Evolutionary conservation across 257 asterid species (phyloP), one percentile per base, ranked within the genome.

Genomic region (Penstemon davidsonii): DNA sequence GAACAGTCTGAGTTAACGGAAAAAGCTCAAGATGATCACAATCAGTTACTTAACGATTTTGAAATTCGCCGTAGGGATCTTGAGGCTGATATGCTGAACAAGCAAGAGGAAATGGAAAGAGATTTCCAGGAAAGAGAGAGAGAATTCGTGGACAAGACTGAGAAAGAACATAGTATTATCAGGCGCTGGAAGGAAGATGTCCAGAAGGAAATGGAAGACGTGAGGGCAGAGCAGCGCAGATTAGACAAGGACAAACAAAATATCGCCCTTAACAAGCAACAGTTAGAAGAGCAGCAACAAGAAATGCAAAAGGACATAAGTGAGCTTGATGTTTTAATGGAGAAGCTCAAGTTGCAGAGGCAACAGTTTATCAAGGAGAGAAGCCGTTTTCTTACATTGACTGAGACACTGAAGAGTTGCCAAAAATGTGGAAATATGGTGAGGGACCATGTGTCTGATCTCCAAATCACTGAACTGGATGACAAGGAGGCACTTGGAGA

Each of bases 241-340:
- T 77, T 87, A 63, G 90, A 82, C 85, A 84, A 81, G 68, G 96
- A 89, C 61, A 85, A 79, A 60, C 80, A 76, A 72, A 87, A 69
- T 66, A 75, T 77, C 74, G 58, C 77, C 18, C 67, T 73, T 71
- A 83, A 79, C 75, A 84, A 78, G 81, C 74, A 70, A 45, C 88
- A 79, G 68, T 81, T 88, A 71, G 91, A 86, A 74, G 85, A 81
- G 74, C 90, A 84, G 75, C 96, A 76, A 80, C 69, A 71, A 36
- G 96, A 83, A 70, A 84, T 92, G 94, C 92, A 78, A 61, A 83
- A 85, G 67, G 98, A 89, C 80, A 84, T 89, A 47, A 74, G 78
- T 54, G 98, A 87, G 69, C 92, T 92, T 56, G 86, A 79, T 62
- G 73, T 68, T 52, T 79, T 89, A 71, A 89, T 92, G 77, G 74